Conservation (phyloP, 176 grass and related monocot genomes). For the Eragrostis curvula region DNA sequence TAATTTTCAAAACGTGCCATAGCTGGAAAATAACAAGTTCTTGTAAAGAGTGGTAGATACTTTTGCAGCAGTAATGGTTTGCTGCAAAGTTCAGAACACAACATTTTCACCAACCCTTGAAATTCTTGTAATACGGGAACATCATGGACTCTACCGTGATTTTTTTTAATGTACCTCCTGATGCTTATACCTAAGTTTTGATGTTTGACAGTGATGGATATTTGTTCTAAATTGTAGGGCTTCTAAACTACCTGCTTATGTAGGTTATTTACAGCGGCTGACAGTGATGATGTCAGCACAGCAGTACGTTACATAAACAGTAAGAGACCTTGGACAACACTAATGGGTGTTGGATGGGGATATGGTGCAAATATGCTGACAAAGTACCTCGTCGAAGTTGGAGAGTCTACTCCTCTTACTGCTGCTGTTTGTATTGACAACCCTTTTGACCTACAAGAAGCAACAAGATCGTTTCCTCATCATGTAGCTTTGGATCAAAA, state of each 20-base stretch:
- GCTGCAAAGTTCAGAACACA: background rate
- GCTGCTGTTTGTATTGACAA: constrained; percentile 91
- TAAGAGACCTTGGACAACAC: constrained; percentile 81
- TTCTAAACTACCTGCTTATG: constrained; percentile 67
- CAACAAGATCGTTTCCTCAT: constrained; percentile 76
- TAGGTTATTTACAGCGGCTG: constrained; percentile 99
- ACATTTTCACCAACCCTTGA: background rate
- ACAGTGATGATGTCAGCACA: constrained; percentile 90
- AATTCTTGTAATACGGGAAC: constrained; percentile 12
- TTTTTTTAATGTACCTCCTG: constrained; percentile 6
- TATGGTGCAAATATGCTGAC: constrained; percentile 96
- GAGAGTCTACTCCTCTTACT: constrained; percentile 85
- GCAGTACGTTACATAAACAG: constrained; percentile 65
- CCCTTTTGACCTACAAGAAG: constrained; percentile 89
- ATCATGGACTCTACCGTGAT: constrained; percentile 5
- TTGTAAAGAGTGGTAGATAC: background rate
- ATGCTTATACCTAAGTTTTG: constrained; percentile 29
- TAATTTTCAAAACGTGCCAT: background rate
- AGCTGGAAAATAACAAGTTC: background rate
- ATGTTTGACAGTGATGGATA: constrained; percentile 21
- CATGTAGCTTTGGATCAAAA: constrained; percentile 69
- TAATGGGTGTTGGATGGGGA: constrained; percentile 85
- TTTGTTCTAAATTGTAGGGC: constrained; percentile 33
- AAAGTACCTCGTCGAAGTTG: constrained; percentile 90
- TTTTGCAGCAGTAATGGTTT: background rate